Evolutionary conservation across 1,284 basidiomycete genomes (phyloP), one percentile per base, ranked within the genome.

Genomic region (Heliocybe sulcata): DNA sequence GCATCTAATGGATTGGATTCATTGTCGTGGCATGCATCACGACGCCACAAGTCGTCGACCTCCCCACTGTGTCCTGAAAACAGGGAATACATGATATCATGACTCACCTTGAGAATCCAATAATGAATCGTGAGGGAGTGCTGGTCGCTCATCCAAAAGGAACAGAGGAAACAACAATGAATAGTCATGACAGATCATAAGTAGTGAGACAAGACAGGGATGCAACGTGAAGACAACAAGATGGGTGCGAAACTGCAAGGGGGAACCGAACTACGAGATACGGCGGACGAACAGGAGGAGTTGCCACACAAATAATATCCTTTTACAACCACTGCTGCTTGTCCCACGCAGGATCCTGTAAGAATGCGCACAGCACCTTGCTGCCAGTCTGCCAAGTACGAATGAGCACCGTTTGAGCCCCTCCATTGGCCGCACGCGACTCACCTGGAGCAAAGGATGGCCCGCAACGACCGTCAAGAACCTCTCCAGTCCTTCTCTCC

Each of bases 391-490:
- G 62, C 2, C 53, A 31, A 51, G 16, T 53, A 14, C 6, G 31
- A 45, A 45, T 48, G 31, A 22, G 22, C 23, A 19, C 22, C 47
- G n/a, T 48, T 45, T 23, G 23, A 51, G 45, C 23, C 20, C 3
- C 47, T 12, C 47, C 8, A 20, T 26, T 4, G 20, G 4, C 25
- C 47, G n/a, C 27, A 12, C 12, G 47, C 8, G 23, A 72, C 81
- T 57, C 60, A 92, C 92, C 82, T 99, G 96, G 22, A 99, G 76
- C 57, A 99, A 76, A 1, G 96, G 96, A 70, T 99, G 97, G 0
- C 96, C 97, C 0, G 96, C 96, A 45, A 99, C 97, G 60, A 98
- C 87, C 65, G 92, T 94, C 64, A 99, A 72, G 74, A 99, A 99
- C 42, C 96, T 77, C 75, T 99, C 96, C 33, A 99, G 75, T 0